phyloP scores from a whole-genome alignment of 768 basidiomycete genomes.

The Rhodotorula kratochvilovae region DNA sequence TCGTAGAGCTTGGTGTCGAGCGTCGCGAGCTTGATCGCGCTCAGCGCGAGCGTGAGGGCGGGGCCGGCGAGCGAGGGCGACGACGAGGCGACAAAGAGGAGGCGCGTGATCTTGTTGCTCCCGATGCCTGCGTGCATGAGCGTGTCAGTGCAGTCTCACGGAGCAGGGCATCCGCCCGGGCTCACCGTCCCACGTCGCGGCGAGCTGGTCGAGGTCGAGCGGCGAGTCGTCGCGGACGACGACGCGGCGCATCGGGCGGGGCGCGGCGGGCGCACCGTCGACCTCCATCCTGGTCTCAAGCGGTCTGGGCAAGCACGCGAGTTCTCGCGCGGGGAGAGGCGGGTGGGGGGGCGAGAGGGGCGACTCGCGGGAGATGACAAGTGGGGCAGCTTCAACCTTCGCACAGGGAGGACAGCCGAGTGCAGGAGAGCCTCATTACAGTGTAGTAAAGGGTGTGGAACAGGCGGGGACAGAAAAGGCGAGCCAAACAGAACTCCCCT shows the following conservation, averaged over 20 bases:
- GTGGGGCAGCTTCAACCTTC: no score
- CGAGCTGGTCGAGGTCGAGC: conserved; percentile 78
- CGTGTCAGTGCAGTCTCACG: neutral
- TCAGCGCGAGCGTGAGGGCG: conserved; percentile 64
- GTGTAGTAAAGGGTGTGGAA: no score
- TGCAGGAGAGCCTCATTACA: no score
- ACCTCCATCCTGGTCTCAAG: conserved; percentile 14
- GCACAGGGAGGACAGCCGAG: no score
- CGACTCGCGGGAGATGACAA: no score
- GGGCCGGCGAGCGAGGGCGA: conserved; percentile 68
- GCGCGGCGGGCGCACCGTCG: neutral
- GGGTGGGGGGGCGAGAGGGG: neutral
- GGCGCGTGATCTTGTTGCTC: conserved; percentile 68
- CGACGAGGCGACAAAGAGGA: conserved; percentile 61
- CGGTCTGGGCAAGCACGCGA: neutral
- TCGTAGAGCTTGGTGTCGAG: conserved; percentile 57
- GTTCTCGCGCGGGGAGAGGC: neutral
- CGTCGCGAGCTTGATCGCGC: conserved; percentile 59
- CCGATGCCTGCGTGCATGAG: conserved; percentile 51
- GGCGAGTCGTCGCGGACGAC: conserved; percentile 71
- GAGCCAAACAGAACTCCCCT: no score
- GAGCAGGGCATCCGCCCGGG: neutral
- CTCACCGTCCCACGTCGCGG: conserved; percentile 69
- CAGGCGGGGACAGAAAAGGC: no score
- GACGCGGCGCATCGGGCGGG: conserved; percentile 20